Percentiles rank a stretch among this genome's conserved stretches.
These are phyloP conservation scores for Triticum urartu DNA, from an alignment of 176 grass and related monocot species.

Conservation along the genomic window DNA sequence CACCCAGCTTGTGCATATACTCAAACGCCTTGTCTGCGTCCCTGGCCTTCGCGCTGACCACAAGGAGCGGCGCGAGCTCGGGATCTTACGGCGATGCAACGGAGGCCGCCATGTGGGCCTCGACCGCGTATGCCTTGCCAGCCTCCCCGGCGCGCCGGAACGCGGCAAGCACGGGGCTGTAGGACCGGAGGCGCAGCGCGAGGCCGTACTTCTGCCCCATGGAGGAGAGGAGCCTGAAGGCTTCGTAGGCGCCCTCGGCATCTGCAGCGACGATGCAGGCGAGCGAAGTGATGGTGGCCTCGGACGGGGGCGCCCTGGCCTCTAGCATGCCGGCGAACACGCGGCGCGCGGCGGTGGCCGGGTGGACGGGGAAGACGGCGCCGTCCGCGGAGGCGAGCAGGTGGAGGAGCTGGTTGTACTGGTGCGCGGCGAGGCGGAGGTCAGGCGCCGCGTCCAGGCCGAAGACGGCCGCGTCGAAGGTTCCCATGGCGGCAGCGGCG, in stretches of 20 bases:
- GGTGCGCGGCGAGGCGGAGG: slow-evolving; percentile 35
- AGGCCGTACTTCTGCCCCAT: too few relatives aligned
- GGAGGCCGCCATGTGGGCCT: too few relatives aligned
- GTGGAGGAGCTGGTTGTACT: slow-evolving; percentile 58
- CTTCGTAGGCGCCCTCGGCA: slow-evolving; percentile 44
- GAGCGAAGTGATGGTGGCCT: slow-evolving; percentile 68
- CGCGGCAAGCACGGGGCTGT: too few relatives aligned
- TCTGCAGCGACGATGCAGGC: slow-evolving; percentile 39
- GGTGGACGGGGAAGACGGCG: slow-evolving; percentile 17
- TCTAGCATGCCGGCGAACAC: slow-evolving; percentile 3
- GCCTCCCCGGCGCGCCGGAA: too few relatives aligned
- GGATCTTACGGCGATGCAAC: too few relatives aligned
- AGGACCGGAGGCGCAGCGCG: too few relatives aligned
- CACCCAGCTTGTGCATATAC: too few relatives aligned
- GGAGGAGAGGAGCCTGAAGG: slow-evolving; percentile 5
- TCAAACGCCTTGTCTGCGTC: too few relatives aligned
- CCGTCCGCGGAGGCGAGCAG: slow-evolving; percentile 41
- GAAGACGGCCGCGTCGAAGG: slow-evolving; percentile 35
- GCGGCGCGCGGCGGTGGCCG: slow-evolving; percentile 42
- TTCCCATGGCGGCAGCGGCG: slow-evolving; percentile 39
- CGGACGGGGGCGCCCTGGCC: too few relatives aligned
- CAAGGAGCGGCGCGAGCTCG: too few relatives aligned
- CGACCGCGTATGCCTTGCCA: too few relatives aligned
- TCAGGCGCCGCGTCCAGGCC: neutral
- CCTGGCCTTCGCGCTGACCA: too few relatives aligned